Conservation (phyloP, 78 protist species). For the Dictyostelium intermedium region DNA sequence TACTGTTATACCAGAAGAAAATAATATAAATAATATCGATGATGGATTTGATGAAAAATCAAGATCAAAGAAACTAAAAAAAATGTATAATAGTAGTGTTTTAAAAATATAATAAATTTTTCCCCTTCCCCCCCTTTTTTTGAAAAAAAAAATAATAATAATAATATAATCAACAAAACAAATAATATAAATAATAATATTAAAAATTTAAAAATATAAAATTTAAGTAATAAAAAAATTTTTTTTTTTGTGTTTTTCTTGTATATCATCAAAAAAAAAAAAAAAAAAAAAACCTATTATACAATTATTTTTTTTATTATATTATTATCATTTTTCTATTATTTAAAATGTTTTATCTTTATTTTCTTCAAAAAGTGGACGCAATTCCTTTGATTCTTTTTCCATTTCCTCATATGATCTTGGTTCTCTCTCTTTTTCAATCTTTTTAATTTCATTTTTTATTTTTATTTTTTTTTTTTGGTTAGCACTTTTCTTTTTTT, state of each 20-base stretch:
- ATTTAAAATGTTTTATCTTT: not conserved
- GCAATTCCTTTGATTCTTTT: constrained; percentile 39
- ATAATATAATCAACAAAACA: not conserved
- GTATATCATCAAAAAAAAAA: not conserved
- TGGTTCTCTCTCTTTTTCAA: constrained; percentile 70
- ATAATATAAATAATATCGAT: not conserved
- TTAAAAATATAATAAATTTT: too few relatives aligned
- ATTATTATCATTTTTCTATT: too few relatives aligned
- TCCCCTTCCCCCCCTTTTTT: not conserved
- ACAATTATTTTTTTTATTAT: not conserved
- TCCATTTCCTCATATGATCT: constrained; percentile 74
- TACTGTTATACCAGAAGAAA: not conserved
- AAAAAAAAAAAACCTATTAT: too few relatives aligned
- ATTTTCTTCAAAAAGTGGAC: constrained; percentile 31
- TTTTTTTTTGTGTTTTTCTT: not conserved
- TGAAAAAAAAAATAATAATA: not conserved
- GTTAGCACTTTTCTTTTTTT: not conserved
- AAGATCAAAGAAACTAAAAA: not conserved
- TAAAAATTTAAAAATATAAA: not conserved
- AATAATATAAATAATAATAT: not conserved
- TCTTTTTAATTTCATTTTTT: not conserved
- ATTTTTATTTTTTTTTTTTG: not conserved
- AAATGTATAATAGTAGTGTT: not conserved
- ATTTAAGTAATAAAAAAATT: not conserved
- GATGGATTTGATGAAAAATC: not conserved